These are phyloP conservation scores for Botrytis cinerea DNA, from an alignment of 2,329 filamentous ascomycete species.

Conservation along the genomic window DNA sequence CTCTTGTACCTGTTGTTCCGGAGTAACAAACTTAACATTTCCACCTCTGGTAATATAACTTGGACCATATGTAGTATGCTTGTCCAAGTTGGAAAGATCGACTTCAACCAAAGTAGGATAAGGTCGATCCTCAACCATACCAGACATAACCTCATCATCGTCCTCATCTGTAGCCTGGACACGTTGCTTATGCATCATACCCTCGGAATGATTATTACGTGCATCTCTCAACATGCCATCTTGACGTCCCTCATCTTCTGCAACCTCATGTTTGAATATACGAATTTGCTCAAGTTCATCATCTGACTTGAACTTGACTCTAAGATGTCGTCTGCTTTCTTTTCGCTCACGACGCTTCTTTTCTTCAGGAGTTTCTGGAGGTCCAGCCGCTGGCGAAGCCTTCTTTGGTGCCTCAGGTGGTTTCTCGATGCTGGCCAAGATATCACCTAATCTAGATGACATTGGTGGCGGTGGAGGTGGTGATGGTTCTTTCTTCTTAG, in stretches of 20 bases:
- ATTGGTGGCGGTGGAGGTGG: conserved; percentile 36
- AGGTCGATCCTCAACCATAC: conserved; percentile 49
- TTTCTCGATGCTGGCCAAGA: conserved; percentile 42
- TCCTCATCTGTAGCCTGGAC: conserved; percentile 54
- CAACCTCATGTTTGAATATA: conserved; percentile 70
- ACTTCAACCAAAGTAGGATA: conserved; percentile 53
- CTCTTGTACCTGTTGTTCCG: conserved; percentile 57
- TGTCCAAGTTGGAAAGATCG: conserved; percentile 45
- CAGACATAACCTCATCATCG: conserved; percentile 45
- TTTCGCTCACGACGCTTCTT: conserved; percentile 69
- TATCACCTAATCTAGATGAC: conserved; percentile 40
- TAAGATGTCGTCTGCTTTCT: conserved; percentile 67
- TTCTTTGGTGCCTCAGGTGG: conserved; percentile 40
- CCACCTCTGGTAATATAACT: conserved; percentile 59
- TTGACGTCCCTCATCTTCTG: conserved; percentile 68
- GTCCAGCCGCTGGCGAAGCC: conserved; percentile 35
- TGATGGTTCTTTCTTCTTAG: conserved; percentile 42
- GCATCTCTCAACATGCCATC: conserved; percentile 71
- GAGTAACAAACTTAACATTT: conserved; percentile 51
- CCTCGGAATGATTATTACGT: conserved; percentile 71
- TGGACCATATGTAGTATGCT: conserved; percentile 47
- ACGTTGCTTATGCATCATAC: conserved; percentile 64
- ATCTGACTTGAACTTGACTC: conserved; percentile 71
- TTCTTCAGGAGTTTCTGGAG: conserved; percentile 66
- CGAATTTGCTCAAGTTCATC: conserved; percentile 65